Percentiles rank a stretch among this genome's conserved stretches.
phyloP scores from a whole-genome alignment of 345 rosid species.

The Syzygium oleosum region DNA sequence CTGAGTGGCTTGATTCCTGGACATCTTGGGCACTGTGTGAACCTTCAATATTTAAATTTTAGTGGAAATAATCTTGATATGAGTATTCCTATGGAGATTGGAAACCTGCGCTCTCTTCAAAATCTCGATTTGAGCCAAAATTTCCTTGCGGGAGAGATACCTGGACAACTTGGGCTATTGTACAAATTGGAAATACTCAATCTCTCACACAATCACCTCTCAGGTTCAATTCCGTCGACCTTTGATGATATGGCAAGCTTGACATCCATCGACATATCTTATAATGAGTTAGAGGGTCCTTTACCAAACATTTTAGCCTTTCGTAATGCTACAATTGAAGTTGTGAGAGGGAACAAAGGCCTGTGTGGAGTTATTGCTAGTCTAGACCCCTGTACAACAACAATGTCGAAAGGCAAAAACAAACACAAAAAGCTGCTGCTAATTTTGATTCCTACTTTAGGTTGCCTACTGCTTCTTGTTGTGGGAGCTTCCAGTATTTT shows the following conservation, averaged over 20 bases:
- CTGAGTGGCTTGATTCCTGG: background rate
- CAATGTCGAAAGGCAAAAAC: background rate
- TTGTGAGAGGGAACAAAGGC: slow-evolving; percentile 5
- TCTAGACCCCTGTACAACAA: slow-evolving; percentile 3
- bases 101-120: background rate
- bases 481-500: background rate
- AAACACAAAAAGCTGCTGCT: background rate
- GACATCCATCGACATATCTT: slow-evolving; percentile 9
- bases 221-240: background rate
- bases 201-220: slow-evolving; percentile 1
- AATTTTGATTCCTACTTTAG: too few species aligned
- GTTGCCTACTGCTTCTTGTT: background rate
- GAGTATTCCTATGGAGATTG: background rate
- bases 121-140: slow-evolving; percentile 1
- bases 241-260: slow-evolving; percentile 1
- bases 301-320: slow-evolving; percentile 23
- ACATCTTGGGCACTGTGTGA: background rate
- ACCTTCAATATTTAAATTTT: background rate
- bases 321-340: background rate
- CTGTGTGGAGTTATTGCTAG: slow-evolving; percentile 12
- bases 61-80: background rate
- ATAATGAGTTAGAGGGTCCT: slow-evolving; percentile 20
- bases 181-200: background rate
- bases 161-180: background rate
- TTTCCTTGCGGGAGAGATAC: background rate